Conservation (phyloP, 768 basidiomycete genomes). For the Cystofilobasidium bisporidii region DNA sequence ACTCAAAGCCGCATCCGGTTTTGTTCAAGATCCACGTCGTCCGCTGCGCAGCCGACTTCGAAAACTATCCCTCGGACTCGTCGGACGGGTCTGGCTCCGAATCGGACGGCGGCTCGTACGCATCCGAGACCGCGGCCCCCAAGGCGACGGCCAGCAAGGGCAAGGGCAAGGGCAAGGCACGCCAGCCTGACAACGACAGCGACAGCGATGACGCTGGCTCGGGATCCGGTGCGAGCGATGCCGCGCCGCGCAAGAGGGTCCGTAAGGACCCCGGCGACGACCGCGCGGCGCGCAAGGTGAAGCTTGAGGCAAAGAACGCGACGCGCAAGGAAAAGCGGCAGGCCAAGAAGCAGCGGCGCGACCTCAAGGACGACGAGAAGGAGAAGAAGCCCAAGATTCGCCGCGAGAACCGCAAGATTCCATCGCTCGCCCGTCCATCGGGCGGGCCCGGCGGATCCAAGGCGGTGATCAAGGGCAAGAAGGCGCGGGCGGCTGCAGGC, state of each 20-base stretch:
- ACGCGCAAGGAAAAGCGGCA: neutral
- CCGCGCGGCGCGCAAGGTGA: neutral
- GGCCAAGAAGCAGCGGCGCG: neutral
- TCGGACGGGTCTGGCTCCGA: neutral
- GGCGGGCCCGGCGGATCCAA: neutral
- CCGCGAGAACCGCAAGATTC: neutral
- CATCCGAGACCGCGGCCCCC: too few species aligned
- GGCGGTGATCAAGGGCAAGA: neutral
- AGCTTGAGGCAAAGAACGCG: neutral
- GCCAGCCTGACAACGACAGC: neutral
- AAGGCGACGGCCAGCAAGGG: neutral
- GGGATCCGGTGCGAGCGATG: neutral
- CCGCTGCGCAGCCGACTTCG: neutral
- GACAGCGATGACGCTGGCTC: slow-evolving; percentile 1
- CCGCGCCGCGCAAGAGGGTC: neutral
- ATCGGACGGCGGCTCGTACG: neutral
- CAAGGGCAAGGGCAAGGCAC: neutral
- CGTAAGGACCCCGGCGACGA: neutral
- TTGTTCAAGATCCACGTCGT: neutral
- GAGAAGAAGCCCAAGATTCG: neutral
- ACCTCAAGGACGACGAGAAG: neutral
- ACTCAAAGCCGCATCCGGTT: neutral
- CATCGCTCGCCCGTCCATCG: neutral
- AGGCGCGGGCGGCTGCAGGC: neutral
- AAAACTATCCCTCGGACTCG: neutral